A percentile compares a stretch with the other conserved stretches of the same genome.
phyloP scores from a whole-genome alignment of 2,329 filamentous ascomycete species.

The Graphiopsis chlorocephala region DNA sequence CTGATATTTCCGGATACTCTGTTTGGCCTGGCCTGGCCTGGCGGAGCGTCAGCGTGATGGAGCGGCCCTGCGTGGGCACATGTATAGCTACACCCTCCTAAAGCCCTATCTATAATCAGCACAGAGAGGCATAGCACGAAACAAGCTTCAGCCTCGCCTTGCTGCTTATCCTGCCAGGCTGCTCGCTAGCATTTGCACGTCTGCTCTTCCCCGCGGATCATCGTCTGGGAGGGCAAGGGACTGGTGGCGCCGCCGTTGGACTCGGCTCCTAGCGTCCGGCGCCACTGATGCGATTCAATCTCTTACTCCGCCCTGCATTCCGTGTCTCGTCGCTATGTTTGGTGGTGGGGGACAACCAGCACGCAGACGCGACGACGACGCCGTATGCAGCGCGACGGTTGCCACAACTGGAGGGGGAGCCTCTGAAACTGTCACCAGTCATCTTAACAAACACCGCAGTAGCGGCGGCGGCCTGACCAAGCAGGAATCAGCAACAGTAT shows the following conservation, averaged over 20 bases:
- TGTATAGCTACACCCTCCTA: neutral
- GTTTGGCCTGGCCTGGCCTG: neutral
- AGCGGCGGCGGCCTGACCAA: neutral
- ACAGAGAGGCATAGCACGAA: constrained; percentile 2
- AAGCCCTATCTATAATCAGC: neutral
- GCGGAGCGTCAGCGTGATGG: constrained; percentile 7
- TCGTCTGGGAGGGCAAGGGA: constrained; percentile 2
- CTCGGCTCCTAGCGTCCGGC: neutral
- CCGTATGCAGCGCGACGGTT: constrained; percentile 6
- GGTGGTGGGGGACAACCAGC: constrained; percentile 8
- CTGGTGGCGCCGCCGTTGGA: constrained; percentile 11
- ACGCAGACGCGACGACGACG: neutral
- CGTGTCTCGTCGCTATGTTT: constrained; percentile 17
- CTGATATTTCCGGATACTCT: constrained; percentile 1
- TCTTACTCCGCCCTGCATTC: constrained; percentile 9
- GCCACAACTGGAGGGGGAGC: constrained; percentile 1
- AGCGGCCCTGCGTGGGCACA: neutral
- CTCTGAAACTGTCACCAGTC: constrained; percentile 9
- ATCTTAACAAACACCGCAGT: constrained; percentile 13
- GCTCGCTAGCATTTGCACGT: neutral
- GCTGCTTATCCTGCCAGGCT: constrained; percentile 1
- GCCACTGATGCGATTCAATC: constrained; percentile 16
- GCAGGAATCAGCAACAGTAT: neutral
- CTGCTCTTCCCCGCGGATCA: constrained; percentile 14
- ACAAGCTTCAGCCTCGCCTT: constrained; percentile 14